phyloP scores from a whole-genome alignment of 164 flowering plant species.

The Warburgia ugandensis region DNA sequence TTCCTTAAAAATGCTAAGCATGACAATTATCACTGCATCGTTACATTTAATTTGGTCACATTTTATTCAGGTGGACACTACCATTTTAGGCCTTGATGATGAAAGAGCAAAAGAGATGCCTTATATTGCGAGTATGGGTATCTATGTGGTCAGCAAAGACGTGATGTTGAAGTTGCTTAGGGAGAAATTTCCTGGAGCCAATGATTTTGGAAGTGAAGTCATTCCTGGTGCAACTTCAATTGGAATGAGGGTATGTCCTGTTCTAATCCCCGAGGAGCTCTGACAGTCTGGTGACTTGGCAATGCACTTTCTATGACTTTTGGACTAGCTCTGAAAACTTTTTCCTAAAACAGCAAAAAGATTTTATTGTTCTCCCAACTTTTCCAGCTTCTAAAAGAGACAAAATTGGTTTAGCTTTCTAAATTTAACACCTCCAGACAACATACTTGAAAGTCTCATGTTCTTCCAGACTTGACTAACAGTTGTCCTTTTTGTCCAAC shows the following conservation, averaged over 20 bases:
- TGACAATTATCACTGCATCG: neutral
- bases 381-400: too few relatives aligned
- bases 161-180: constrained; percentile 75
- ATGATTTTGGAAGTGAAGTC: constrained; percentile 98
- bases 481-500: too few relatives aligned
- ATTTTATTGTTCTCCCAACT: too few relatives aligned
- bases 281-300: too few relatives aligned
- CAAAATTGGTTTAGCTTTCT: too few relatives aligned
- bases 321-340: too few relatives aligned
- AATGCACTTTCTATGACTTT: too few relatives aligned
- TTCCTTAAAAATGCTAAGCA: neutral
- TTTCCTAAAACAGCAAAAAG: too few relatives aligned
- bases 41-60: neutral
- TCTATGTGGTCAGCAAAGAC: constrained; percentile 92
- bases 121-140: constrained; percentile 96
- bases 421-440: too few relatives aligned
- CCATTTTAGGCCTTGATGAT: constrained; percentile 83
- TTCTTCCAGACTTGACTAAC: too few relatives aligned
- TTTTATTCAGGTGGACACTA: constrained; percentile 58
- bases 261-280: neutral
- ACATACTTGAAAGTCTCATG: too few relatives aligned
- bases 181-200: constrained; percentile 86
- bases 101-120: constrained; percentile 94
- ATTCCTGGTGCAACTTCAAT: constrained; percentile 91
- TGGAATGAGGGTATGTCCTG: constrained; percentile 67